Base-by-base conservation (phyloP, 371 early-diverging fungal species). In the Nematocida ausubeli region DNA sequence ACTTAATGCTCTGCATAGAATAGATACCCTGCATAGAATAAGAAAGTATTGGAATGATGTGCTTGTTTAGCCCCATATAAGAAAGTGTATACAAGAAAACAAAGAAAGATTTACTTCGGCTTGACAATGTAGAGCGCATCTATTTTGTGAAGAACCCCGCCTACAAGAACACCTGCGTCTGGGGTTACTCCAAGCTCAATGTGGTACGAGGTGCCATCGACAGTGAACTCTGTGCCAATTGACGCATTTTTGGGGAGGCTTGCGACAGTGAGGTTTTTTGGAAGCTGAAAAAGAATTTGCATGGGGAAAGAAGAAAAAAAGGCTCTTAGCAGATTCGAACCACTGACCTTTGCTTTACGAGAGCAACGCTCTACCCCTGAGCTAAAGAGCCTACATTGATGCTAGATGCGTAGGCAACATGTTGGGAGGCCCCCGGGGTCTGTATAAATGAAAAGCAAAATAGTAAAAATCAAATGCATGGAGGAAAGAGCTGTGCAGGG, bases 291-390 rank as follows among this genome's bases (percentile, higher is more conserved):
- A 44, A 75, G 40, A 63, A 66, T 75, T 55, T 75, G 50, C 56
- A 70, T 70, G 70, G 57, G 47, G 42, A 69, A 26, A 51, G 47
- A 54, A 54, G 66, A 75, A 64, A 75, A 62, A 75, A 56, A 75
- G 78, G 78, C 78, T 66, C 78, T 75, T 75, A 67, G 67, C 78
- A 66, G 78, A 66, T 52, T 75, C 65, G 78, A 75, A 75, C 78
- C 67, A 51, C 78, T 67, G 78, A 57, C 78, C 78, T 75, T 75
- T 75, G 78, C 78, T 75, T 75, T 75, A 75, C 78, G 78, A 75
- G 78, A 75, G 78, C 78, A 75, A 75, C 78, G 78, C 78, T 75
- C 78, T 75, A 66, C 78, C 78, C 7, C 78, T 75, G 78, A 75
- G 78, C 78, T 75, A 75, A 75, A 75, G 66, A 66, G 78, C 78